phyloP scores from a whole-genome alignment of 1,284 basidiomycete genomes.

The Sanghuangporus weigelae region DNA sequence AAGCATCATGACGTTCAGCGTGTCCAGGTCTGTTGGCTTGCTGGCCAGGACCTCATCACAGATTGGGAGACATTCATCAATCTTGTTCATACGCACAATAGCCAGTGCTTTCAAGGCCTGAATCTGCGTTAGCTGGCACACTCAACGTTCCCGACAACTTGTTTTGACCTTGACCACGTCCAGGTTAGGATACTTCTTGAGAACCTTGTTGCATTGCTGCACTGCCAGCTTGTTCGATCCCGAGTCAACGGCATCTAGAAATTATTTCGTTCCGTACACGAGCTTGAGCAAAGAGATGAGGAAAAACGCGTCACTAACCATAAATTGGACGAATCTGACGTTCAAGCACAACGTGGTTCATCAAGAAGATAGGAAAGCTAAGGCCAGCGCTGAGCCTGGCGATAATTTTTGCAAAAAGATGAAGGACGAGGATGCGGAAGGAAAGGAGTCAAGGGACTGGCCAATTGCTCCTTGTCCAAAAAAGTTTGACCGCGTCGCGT shows the following conservation, averaged over 20 bases:
- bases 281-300: not conserved
- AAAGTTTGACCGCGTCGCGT: conserved; percentile 2
- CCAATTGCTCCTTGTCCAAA: not conserved
- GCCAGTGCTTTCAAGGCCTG: conserved; percentile 83
- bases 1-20: conserved; percentile 75
- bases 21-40: conserved; percentile 64
- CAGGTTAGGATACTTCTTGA: conserved; percentile 75
- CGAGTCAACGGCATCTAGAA: conserved; percentile 74
- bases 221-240: conserved; percentile 82
- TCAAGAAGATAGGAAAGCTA: conserved; percentile 17
- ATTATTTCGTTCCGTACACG: not conserved
- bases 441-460: not conserved
- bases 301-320: conserved; percentile 36
- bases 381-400: not conserved
- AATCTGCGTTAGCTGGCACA: conserved; percentile 7
- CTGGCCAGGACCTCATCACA: conserved; percentile 70
- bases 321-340: conserved; percentile 79
- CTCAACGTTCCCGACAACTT: not conserved
- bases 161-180: conserved; percentile 61
- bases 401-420: not conserved
- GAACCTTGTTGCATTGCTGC: conserved; percentile 75
- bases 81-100: conserved; percentile 73
- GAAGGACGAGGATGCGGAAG: not conserved
- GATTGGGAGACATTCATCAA: conserved; percentile 74
- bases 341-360: conserved; percentile 52